Conservation (phyloP, 805 yeast species). For the Yarrowia deformans region DNA sequence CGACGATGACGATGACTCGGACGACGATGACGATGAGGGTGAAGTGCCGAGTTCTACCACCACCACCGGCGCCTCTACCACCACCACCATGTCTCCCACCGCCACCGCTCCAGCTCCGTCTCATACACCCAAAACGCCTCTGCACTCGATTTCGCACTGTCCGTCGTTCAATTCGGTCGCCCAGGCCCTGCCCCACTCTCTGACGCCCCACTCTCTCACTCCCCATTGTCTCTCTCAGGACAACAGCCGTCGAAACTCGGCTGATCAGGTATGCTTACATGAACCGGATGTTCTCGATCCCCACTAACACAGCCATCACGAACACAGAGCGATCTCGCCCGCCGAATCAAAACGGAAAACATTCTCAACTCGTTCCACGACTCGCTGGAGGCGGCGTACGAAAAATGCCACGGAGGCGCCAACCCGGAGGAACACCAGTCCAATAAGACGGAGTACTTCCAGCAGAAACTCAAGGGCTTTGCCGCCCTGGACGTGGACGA, state of each 20-base stretch:
- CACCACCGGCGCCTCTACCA: background rate
- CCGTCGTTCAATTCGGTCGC: conserved; percentile 5
- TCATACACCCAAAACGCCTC: conserved; percentile 3
- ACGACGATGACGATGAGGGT: background rate
- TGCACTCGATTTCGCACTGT: background rate
- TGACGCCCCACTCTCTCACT: background rate
- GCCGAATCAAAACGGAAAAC: conserved; percentile 35
- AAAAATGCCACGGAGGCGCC: conserved; percentile 37
- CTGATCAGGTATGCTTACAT: conserved; percentile 6
- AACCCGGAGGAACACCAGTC: conserved; percentile 30
- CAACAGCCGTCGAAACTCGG: background rate
- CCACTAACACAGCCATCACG: conserved; percentile 38
- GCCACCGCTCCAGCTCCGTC: background rate
- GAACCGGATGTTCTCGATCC: background rate
- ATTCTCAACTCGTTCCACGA: conserved; percentile 37
- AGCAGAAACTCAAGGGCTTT: conserved; percentile 39
- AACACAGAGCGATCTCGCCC: conserved; percentile 21
- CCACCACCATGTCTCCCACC: background rate
- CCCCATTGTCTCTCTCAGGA: conserved; percentile 3
- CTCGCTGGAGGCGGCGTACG: conserved; percentile 34
- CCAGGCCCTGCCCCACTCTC: background rate
- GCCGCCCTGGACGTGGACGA: conserved; percentile 39
- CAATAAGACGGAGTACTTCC: conserved; percentile 34
- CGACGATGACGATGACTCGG: conserved; percentile 5
- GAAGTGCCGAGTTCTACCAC: background rate